Evolutionary conservation across 176 grass and related monocot species (phyloP).

Genomic region (Calamus simplicifolius): DNA sequence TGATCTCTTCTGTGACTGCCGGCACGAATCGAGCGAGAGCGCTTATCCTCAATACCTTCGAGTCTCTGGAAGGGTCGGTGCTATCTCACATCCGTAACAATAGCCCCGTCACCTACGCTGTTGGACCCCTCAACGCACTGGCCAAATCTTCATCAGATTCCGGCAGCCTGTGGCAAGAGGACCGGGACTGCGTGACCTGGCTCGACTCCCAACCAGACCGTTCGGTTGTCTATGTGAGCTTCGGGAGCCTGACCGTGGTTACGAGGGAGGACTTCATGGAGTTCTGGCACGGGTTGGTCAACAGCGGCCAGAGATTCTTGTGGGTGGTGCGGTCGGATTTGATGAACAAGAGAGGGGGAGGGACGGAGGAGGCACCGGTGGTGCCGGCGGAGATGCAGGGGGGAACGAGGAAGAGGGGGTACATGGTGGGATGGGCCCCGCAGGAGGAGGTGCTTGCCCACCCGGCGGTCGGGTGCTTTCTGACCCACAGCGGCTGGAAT

Average conservation of each 20-base stretch:
- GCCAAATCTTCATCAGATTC: background rate
- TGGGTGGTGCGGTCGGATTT: conserved; percentile 49
- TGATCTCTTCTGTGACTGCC: background rate
- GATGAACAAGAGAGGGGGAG: background rate
- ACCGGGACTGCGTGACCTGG: conserved; percentile 30
- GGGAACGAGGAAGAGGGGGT: background rate
- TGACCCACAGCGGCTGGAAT: no score
- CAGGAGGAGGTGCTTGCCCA: conserved; percentile 56
- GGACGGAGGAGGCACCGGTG: background rate
- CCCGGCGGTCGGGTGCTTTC: conserved; percentile 36
- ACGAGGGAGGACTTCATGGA: conserved; percentile 22
- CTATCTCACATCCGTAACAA: background rate
- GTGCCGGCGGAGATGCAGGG: background rate
- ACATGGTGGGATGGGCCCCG: conserved; percentile 44
- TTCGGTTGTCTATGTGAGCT: conserved; percentile 54
- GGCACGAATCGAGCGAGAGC: background rate
- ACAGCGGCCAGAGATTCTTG: conserved; percentile 29
- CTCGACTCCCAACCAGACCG: conserved; percentile 33
- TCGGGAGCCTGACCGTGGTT: conserved; percentile 39
- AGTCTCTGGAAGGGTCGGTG: background rate
- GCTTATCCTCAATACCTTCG: conserved; percentile 7
- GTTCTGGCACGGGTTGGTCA: conserved; percentile 30
- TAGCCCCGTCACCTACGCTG: background rate
- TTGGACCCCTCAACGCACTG: conserved; percentile 2
- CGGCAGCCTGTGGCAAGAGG: conserved; percentile 32